Base-by-base conservation (phyloP, 768 basidiomycete genomes). In the Boletus reticuloceps region DNA sequence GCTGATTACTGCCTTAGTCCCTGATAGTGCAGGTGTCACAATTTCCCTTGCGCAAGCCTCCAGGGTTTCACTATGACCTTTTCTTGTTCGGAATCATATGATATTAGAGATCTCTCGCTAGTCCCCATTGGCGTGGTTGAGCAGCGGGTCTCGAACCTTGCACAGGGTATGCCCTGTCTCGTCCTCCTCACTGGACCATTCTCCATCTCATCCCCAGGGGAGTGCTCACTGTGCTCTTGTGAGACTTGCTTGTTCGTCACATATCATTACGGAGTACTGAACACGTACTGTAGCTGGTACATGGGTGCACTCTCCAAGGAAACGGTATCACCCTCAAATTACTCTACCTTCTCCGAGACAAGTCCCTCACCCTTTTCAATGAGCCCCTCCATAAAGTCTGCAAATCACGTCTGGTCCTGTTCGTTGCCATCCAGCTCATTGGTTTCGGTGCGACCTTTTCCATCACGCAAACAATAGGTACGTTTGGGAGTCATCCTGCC, bases 401-500 rank as follows among this genome's bases (percentile, higher is more conserved):
- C 22, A 32, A 46, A 52, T 86, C 29, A 69, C 91, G 12, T 97
- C 91, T 69, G 22, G 22, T 22, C 22, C 22, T 22, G 22, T 22
- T 22, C 22, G 22, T 92, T 6, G 69, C 72, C 16, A 75, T 95
- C 36, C 90, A 97, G 68, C 79, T 96, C 32, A 59, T 87, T 8
- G 91, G 87, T 4, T 98, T 97, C 62, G 93, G 87, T 0, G 85
- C 85, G 4, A 94, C 94, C 0, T 93, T 96, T 68, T 89, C 91
- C 9, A 85, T 97, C 58, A 93, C 91, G 1, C 94, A 97, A 66
- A 95, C 93, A 1, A 83, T 89, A 55, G 91, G 91, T 91, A 58
- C 32, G 78, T 67, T 6, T 32, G 13, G 1, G 11, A 12, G 12
- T 11, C 27, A 16, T 22, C 8, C 11, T 22, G 22, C 22, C 22